Evolutionary conservation across 305 asterid species (phyloP), one percentile per base, ranked within the genome.

Genomic region (Fraxinus platypoda): DNA sequence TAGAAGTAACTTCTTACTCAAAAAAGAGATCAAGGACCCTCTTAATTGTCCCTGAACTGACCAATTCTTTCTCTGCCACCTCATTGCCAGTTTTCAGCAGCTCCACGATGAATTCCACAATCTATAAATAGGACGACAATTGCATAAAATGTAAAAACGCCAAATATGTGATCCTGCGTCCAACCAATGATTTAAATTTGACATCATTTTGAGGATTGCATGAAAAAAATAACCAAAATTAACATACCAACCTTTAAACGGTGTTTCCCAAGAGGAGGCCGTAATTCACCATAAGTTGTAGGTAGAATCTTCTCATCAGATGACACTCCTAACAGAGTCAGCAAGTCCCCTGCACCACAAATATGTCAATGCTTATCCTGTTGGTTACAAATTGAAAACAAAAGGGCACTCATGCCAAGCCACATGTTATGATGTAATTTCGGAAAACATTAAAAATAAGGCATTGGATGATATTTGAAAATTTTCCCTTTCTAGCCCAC

Each of bases 221-320:
- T 38, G 26, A 64, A 3, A 76, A 72, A 62, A 13, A 30, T 70
- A 52, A 77, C 74, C 66, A 70, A 35, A 12, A 72, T 68, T 37
- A 76, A 78, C 74, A 78, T 26, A 82, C 87, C 68, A 81, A 91
- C 99, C 99, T 93, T 94, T 83, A 97, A 86, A 26, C 98, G 98
- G 88, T 94, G 95, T 85, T 91, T 93, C 82, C 99, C 98, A 66
- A 97, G 97, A 85, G 99, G 99, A 31, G 98, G 98, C 87, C 87
- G 91, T 85, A 97, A 81, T 90, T 94, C 95, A 80, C 99, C 99
- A 88, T 92, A 97, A 31, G 98, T 90, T 79, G 94, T 86, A 28
- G 95, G 97, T 78, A 93, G 90, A 78, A 91, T 81, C 88, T 88
- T 97, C 83, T 90, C 97, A 80, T 93, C 99, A 31, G 91, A 87